A percentile compares a stretch with the other conserved stretches of the same genome.
These are phyloP conservation scores for Tylopilus plumbeoviolaceoides DNA, from an alignment of 768 basidiomycete genomes.

Conservation along the genomic window DNA sequence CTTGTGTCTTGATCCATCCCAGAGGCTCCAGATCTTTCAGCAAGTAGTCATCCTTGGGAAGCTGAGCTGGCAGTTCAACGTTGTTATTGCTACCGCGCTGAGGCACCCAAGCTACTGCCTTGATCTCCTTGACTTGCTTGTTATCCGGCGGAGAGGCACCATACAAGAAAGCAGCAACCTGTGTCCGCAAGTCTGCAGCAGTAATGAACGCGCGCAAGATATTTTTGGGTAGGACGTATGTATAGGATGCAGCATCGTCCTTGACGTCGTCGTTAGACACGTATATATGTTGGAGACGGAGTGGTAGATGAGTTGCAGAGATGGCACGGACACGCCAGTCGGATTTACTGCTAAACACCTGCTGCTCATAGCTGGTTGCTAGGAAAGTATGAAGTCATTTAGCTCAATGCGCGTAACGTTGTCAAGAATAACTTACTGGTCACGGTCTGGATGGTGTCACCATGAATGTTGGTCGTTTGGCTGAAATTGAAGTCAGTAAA, in stretches of 20 bases:
- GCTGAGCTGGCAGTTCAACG: slow-evolving; percentile 83
- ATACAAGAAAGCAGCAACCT: slow-evolving; percentile 92
- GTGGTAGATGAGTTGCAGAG: slow-evolving; percentile 91
- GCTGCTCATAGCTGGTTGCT: slow-evolving; percentile 97
- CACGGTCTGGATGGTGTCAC: slow-evolving; percentile 91
- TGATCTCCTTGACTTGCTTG: slow-evolving; percentile 98
- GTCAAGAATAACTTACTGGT: slow-evolving; percentile 59
- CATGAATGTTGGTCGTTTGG: slow-evolving; percentile 97
- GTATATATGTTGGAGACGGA: slow-evolving; percentile 97
- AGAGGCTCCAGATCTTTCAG: slow-evolving; percentile 93
- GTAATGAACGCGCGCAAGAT: slow-evolving; percentile 90
- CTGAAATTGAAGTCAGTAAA: slow-evolving; percentile 29
- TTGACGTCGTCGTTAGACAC: slow-evolving; percentile 99
- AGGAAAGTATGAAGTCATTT: slow-evolving; percentile 5
- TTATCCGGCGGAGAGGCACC: slow-evolving; percentile 93
- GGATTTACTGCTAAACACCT: slow-evolving; percentile 98
- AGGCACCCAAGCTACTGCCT: slow-evolving; percentile 96
- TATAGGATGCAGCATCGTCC: slow-evolving; percentile 92
- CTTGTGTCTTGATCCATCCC: slow-evolving; percentile 97
- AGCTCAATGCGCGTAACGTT: neutral
- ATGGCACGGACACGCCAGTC: slow-evolving; percentile 99
- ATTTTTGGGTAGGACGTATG: slow-evolving; percentile 97
- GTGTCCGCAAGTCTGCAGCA: slow-evolving; percentile 91
- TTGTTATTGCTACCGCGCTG: slow-evolving; percentile 95
- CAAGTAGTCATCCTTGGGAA: slow-evolving; percentile 93